Conservation (phyloP, 78 protist genomes). For the Parvularia atlantis region DNA sequence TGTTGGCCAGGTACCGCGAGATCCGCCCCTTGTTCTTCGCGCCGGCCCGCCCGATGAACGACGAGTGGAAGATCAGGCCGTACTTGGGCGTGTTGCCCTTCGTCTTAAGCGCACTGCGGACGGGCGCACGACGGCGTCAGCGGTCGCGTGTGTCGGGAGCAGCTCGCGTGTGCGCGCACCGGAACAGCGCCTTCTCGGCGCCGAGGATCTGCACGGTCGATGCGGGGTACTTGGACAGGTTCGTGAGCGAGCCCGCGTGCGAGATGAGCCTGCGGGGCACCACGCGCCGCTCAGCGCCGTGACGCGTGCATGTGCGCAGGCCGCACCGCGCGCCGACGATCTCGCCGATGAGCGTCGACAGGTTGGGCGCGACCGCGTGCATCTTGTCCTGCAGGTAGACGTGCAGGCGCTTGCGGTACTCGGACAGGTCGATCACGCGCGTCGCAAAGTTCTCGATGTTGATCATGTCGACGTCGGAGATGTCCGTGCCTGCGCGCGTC, state of each 20-base stretch:
- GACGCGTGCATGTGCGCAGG: too few relatives aligned
- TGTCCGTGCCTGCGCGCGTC: constrained; percentile 47
- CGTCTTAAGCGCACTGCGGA: constrained; percentile 74
- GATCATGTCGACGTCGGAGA: constrained; percentile 66
- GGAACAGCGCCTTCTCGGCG: constrained; percentile 99
- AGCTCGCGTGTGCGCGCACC: constrained; percentile 24
- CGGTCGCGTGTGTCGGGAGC: not conserved
- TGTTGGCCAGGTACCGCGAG: constrained; percentile 95
- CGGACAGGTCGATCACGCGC: constrained; percentile 72
- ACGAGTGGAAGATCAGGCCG: constrained; percentile 92
- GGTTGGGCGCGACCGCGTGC: constrained; percentile 94
- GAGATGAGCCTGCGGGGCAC: constrained; percentile 64
- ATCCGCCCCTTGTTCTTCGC: constrained; percentile 95
- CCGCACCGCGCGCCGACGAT: constrained; percentile 72
- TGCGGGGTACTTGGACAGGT: constrained; percentile 98
- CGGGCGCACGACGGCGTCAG: not conserved
- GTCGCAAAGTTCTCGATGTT: constrained; percentile 70
- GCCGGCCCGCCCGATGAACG: constrained; percentile 77
- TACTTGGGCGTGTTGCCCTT: constrained; percentile 95
- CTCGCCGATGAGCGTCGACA: constrained; percentile 92
- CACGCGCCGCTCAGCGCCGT: too few relatives aligned
- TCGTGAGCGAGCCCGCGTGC: constrained; percentile 90
- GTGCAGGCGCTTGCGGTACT: constrained; percentile 62
- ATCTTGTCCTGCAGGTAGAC: constrained; percentile 84
- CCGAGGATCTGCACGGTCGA: constrained; percentile 99